Evolutionary conservation across 2,329 filamentous ascomycete genomes (phyloP).

Genomic region (Talaromyces verruculosus): DNA sequence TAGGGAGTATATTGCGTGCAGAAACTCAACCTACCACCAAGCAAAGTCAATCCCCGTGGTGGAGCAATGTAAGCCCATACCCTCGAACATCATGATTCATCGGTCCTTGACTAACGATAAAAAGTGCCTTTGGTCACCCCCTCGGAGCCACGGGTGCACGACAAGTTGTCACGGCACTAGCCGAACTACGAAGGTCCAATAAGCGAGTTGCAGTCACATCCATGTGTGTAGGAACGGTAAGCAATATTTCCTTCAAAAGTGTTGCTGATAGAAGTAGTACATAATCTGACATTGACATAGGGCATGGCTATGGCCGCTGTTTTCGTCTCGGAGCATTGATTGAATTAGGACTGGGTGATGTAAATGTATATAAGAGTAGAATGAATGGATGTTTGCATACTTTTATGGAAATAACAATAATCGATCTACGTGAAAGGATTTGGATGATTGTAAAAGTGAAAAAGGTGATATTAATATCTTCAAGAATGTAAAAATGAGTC

Average conservation of each 20-base stretch:
- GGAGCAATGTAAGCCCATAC: conserved; percentile 65
- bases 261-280: not conserved
- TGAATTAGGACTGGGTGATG: conserved; percentile 17
- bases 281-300: conserved; percentile 25
- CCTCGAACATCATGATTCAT: not conserved
- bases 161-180: conserved; percentile 84
- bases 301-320: conserved; percentile 80
- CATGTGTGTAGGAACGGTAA: conserved; percentile 87
- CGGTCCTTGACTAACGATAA: conserved; percentile 19
- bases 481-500: not conserved
- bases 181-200: conserved; percentile 76
- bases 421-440: not conserved
- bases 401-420: not conserved
- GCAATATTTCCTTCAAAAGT: conserved; percentile 45
- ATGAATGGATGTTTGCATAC: not conserved
- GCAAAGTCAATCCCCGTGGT: conserved; percentile 93
- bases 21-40: conserved; percentile 72
- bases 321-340: conserved; percentile 82
- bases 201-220: conserved; percentile 82
- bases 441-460: not conserved
- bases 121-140: conserved; percentile 79
- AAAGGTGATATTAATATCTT: not conserved
- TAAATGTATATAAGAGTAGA: not conserved
- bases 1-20: conserved; percentile 86
- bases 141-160: conserved; percentile 86